phyloP scores from a whole-genome alignment of 371 early-diverging fungal genomes.

The Apophysomyces variabilis region DNA sequence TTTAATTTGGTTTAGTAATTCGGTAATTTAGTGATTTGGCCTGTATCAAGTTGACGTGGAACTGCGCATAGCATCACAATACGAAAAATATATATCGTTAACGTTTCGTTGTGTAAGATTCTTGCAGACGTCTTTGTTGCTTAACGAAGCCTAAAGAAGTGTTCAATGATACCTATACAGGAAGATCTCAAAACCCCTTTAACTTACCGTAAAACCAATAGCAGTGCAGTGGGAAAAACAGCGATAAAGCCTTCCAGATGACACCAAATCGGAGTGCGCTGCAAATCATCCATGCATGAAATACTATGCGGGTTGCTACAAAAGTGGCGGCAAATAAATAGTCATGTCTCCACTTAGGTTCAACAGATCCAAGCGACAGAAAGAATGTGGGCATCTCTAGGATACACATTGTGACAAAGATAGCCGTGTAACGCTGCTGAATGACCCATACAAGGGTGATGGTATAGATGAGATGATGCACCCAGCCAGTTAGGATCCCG shows the following conservation, averaged over 20 bases:
- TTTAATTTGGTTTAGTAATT: no score
- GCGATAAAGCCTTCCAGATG: slow-evolving; percentile 20
- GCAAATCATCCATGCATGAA: slow-evolving; percentile 43
- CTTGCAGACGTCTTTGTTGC: slow-evolving; percentile 4
- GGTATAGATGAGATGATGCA: slow-evolving; percentile 58
- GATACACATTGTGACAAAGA: slow-evolving; percentile 44
- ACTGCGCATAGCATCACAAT: neutral
- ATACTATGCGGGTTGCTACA: slow-evolving; percentile 39
- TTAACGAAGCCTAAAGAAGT: neutral
- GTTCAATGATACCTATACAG: neutral
- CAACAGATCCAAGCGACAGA: slow-evolving; percentile 44
- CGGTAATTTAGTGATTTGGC: no score
- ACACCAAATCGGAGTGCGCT: slow-evolving; percentile 22
- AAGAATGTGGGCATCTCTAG: slow-evolving; percentile 48
- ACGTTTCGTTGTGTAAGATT: neutral
- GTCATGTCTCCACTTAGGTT: slow-evolving; percentile 35
- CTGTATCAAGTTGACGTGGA: no score
- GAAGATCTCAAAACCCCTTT: no score
- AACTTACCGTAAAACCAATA: slow-evolving; percentile 53
- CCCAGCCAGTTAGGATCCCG: slow-evolving; percentile 57
- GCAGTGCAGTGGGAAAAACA: slow-evolving; percentile 47
- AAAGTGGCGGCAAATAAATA: slow-evolving; percentile 48
- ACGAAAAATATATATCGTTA: neutral
- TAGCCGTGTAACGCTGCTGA: slow-evolving; percentile 17
- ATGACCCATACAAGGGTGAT: slow-evolving; percentile 35